These are phyloP conservation scores for Colletotrichum brevisporum DNA, from an alignment of 2,329 filamentous ascomycete species.

Conservation along the genomic window DNA sequence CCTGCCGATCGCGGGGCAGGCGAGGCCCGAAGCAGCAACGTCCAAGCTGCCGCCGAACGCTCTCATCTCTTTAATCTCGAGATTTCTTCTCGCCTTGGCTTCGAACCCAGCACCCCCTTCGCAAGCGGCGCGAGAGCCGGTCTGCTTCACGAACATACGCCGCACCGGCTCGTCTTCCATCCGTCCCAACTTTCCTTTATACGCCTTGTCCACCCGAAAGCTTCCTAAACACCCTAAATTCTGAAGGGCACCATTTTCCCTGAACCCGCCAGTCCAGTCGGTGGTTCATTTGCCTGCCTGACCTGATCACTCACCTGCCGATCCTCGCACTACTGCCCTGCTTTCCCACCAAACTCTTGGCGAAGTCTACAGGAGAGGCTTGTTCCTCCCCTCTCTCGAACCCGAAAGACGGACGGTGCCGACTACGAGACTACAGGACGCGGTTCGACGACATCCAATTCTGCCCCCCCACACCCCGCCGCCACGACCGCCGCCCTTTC, in stretches of 20 bases:
- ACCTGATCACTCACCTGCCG: constrained; percentile 12
- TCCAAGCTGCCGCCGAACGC: constrained; percentile 15
- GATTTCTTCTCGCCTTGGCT: constrained; percentile 17
- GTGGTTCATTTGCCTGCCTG: neutral
- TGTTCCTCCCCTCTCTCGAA: neutral
- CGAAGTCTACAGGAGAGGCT: constrained; percentile 13
- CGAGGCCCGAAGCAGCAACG: constrained; percentile 36
- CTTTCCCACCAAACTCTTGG: constrained; percentile 8
- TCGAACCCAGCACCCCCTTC: constrained; percentile 11
- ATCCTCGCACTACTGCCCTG: neutral
- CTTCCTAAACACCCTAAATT: constrained; percentile 14
- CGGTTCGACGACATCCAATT: neutral
- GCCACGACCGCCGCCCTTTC: neutral
- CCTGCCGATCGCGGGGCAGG: constrained; percentile 36
- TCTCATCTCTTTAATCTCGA: constrained; percentile 12
- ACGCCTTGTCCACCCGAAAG: constrained; percentile 30
- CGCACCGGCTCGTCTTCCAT: constrained; percentile 22
- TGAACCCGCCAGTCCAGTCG: neutral
- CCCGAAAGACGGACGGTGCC: neutral
- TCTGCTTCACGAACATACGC: constrained; percentile 21
- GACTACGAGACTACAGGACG: neutral
- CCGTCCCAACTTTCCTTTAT: constrained; percentile 31
- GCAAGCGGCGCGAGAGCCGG: constrained; percentile 25
- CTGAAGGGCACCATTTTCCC: neutral
- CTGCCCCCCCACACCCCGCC: neutral